These are phyloP conservation scores for Globisporangium viniferum DNA, from an alignment of 352 stramenopile genomes.

Conservation along the genomic window DNA sequence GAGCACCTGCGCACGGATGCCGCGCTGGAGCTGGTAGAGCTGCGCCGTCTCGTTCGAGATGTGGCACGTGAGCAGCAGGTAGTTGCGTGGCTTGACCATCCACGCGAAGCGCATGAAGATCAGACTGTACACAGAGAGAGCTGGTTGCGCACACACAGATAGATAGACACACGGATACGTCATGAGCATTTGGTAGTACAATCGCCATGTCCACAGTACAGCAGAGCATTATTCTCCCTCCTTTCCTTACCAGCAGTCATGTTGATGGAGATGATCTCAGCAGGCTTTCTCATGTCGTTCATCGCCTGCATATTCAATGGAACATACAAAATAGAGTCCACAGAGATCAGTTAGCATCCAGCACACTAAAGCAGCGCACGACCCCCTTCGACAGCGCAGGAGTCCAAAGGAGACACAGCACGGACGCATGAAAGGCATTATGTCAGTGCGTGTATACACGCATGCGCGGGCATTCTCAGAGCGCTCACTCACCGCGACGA, in stretches of 20 bases:
- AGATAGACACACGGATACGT: no score
- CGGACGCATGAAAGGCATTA: background rate
- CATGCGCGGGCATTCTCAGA: background rate
- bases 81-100: constrained; percentile 88
- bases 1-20: constrained; percentile 32
- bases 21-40: constrained; percentile 79
- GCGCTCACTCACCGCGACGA: constrained; percentile 55
- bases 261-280: constrained; percentile 84
- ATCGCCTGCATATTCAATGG: constrained; percentile 48
- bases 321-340: background rate
- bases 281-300: constrained; percentile 26
- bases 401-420: background rate
- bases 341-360: background rate
- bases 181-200: background rate
- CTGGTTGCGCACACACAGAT: constrained; percentile 20
- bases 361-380: background rate
- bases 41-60: constrained; percentile 80
- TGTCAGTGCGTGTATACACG: background rate
- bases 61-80: constrained; percentile 81
- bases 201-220: background rate
- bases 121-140: constrained; percentile 79
- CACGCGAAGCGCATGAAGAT: constrained; percentile 89
- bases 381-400: background rate
- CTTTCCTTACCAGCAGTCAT: constrained; percentile 66
- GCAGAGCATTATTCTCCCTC: background rate